Evolutionary conservation across 768 basidiomycete genomes (phyloP).

Genomic region (Leccinum disarticulatum): DNA sequence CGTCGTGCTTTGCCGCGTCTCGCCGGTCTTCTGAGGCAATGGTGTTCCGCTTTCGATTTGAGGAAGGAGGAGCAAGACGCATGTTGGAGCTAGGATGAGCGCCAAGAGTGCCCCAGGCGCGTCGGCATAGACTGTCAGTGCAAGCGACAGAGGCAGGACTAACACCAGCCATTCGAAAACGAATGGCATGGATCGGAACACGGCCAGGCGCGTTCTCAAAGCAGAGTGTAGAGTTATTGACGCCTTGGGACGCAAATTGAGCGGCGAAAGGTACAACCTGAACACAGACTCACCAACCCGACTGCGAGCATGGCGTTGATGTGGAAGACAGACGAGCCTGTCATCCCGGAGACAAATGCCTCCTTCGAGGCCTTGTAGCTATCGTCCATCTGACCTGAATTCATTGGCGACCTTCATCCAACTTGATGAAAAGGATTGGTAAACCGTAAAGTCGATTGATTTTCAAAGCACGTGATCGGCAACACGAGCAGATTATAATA

Average conservation of each 20-base stretch:
- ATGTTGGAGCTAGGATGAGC: slow-evolving; percentile 46
- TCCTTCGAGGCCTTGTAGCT: slow-evolving; percentile 79
- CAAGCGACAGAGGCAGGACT: slow-evolving; percentile 75
- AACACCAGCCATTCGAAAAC: slow-evolving; percentile 61
- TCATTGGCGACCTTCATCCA: not conserved
- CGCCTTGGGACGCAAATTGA: slow-evolving; percentile 45
- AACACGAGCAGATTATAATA: not conserved
- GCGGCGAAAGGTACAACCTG: slow-evolving; percentile 1
- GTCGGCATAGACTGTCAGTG: slow-evolving; percentile 73
- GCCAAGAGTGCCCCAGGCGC: slow-evolving; percentile 52
- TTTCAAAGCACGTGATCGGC: slow-evolving; percentile 7
- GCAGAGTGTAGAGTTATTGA: slow-evolving; percentile 72
- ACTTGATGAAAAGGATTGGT: not conserved
- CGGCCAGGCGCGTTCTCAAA: slow-evolving; percentile 48
- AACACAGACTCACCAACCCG: slow-evolving; percentile 51
- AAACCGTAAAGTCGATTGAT: not conserved
- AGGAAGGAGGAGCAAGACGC: slow-evolving; percentile 44
- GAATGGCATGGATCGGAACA: slow-evolving; percentile 38
- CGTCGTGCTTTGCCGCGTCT: not conserved
- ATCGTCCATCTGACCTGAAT: slow-evolving; percentile 16
- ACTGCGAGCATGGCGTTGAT: slow-evolving; percentile 69
- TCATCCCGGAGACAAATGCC: slow-evolving; percentile 73
- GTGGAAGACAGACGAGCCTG: slow-evolving; percentile 66
- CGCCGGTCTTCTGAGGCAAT: slow-evolving; percentile 45
- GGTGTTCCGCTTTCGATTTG: slow-evolving; percentile 46